These are phyloP conservation scores for Aristolochia fimbriata DNA, from an alignment of 164 flowering plant species.

Conservation along the genomic window DNA sequence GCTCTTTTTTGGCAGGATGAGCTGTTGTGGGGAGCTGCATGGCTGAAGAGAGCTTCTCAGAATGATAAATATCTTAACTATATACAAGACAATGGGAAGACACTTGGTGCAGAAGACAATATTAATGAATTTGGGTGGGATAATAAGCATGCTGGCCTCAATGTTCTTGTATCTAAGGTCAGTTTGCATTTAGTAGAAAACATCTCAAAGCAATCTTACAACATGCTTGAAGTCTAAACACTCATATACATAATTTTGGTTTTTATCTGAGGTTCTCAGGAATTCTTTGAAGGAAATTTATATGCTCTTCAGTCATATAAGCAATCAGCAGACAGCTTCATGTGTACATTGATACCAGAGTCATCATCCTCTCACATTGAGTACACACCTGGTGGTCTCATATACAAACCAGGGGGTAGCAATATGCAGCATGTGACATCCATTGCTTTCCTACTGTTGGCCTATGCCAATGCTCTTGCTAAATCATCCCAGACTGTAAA, in stretches of 20 bases:
- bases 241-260: background rate
- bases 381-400: constrained; percentile 82
- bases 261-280: constrained; percentile 31
- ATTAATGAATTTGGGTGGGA: constrained; percentile 96
- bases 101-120: constrained; percentile 82
- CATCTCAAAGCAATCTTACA: background rate
- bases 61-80: constrained; percentile 54
- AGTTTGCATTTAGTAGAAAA: background rate
- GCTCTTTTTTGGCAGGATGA: constrained; percentile 53
- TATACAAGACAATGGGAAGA: constrained; percentile 66
- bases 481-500: constrained; percentile 44
- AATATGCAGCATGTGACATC: constrained; percentile 83
- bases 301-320: constrained; percentile 61
- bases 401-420: constrained; percentile 91
- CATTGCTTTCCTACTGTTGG: constrained; percentile 81
- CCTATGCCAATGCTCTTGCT: constrained; percentile 63
- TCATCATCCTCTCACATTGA: constrained; percentile 68
- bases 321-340: constrained; percentile 82
- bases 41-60: constrained; percentile 73
- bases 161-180: constrained; percentile 87
- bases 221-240: too few species aligned
- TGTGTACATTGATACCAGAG: constrained; percentile 76
- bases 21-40: constrained; percentile 95
- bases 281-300: constrained; percentile 57
- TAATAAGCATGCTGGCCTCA: constrained; percentile 92